These are phyloP conservation scores for Wickerhamiella lipophila DNA, from an alignment of 805 yeast genomes.

Conservation along the genomic window DNA sequence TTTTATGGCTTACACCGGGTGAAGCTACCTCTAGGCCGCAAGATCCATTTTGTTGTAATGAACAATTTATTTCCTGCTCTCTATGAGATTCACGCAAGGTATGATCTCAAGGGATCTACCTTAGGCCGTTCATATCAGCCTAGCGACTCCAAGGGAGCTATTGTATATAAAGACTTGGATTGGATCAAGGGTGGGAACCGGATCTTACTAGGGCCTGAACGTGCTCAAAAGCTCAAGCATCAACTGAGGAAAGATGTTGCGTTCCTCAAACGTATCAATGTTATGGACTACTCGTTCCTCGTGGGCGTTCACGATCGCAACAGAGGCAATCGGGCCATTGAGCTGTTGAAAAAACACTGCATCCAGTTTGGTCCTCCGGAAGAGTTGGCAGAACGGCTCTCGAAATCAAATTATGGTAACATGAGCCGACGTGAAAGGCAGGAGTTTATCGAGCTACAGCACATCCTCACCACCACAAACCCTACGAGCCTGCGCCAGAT, in stretches of 20 bases:
- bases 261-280: slow-evolving; percentile 59
- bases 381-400: background rate
- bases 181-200: slow-evolving; percentile 59
- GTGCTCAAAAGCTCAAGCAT: slow-evolving; percentile 42
- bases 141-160: slow-evolving; percentile 12
- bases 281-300: slow-evolving; percentile 90
- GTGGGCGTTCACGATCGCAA: slow-evolving; percentile 75
- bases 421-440: slow-evolving; percentile 16
- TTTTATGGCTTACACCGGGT: slow-evolving; percentile 92
- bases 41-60: slow-evolving; percentile 90
- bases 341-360: slow-evolving; percentile 14
- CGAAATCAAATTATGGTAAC: slow-evolving; percentile 9
- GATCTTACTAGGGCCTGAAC: slow-evolving; percentile 65
- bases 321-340: slow-evolving; percentile 37
- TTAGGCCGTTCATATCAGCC: slow-evolving; percentile 46
- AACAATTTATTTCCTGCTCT: slow-evolving; percentile 93
- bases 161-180: slow-evolving; percentile 72
- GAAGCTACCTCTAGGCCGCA: slow-evolving; percentile 71
- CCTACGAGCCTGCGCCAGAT: slow-evolving; percentile 27
- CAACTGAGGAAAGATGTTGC: slow-evolving; percentile 69
- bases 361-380: slow-evolving; percentile 21
- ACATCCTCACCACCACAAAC: slow-evolving; percentile 25
- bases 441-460: slow-evolving; percentile 27
- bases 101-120: slow-evolving; percentile 87
- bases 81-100: slow-evolving; percentile 69